Base-by-base conservation (phyloP, 805 yeast genomes). In the Myxozyma geophila region DNA sequence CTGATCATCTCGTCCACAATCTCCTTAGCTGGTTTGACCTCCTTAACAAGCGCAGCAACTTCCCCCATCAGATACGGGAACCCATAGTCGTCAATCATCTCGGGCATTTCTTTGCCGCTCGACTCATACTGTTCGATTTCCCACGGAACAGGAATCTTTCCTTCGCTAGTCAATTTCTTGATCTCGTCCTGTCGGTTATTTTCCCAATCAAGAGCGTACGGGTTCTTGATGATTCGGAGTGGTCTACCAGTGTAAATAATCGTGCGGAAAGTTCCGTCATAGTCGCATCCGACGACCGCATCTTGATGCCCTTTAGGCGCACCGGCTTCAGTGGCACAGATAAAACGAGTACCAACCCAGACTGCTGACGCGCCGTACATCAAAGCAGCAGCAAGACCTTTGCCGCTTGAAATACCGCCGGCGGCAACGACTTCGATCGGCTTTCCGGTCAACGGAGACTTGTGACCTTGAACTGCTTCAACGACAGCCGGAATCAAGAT, bases 281-380 rank as follows among this genome's bases (percentile, higher is more conserved):
- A 71, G 7, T 46, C 41, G 17, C 70, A 67, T n/a, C 50, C 28
- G 10, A 70, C 40, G 6, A 71, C 71, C 19, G 63, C 63, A 21
- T 71, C 62, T 50, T 70, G 70, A 52, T 71, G 73, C 35, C 47
- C 67, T 39, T 54, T 57, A 2, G 72, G 60, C n/a, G 73, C 70
- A 13, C 73, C 73, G n/a, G 72, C 69, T 43, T 71, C 73, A 35
- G 54, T 59, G n/a, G 72, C 64, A 58, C 68, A 65, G n/a, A 71
- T 64, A 41, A 71, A 71, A 4, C 73, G 61, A 13, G 73, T 71
- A n/a, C 73, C 73, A 37, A 71, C 68, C 73, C 73, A 71, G 15
- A 71, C 71, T 3, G 72, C 73, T 9, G 61, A 46, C 5, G 73
- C 73, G 6, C 73, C 63, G 23, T 46, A 54, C 54, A 66, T 58